phyloP scores from a whole-genome alignment of 75 land plant species.

The Sequoiadendron giganteum region DNA sequence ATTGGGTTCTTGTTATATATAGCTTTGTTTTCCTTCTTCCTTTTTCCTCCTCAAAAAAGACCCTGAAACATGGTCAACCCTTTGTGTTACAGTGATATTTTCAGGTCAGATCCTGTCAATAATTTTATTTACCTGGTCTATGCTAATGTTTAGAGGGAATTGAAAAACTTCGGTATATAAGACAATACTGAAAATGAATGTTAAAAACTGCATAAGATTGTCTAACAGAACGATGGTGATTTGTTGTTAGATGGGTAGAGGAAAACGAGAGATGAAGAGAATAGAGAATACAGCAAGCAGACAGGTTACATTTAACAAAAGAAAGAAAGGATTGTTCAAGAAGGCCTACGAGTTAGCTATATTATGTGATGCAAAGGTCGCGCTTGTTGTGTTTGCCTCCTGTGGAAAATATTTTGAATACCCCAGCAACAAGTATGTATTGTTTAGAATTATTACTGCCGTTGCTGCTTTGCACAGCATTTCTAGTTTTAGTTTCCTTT shows the following conservation, averaged over 20 bases:
- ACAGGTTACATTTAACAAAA: conserved; percentile 10
- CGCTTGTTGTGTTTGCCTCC: conserved; percentile 12
- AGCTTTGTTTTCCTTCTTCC: too few relatives aligned
- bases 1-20: neutral
- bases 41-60: too few relatives aligned
- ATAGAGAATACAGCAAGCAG: conserved; percentile 8
- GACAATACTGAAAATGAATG: neutral
- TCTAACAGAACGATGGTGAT: neutral
- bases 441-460: too few relatives aligned
- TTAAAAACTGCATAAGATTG: too few relatives aligned
- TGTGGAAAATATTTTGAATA: neutral
- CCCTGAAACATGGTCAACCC: neutral
- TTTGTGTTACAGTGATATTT: neutral
- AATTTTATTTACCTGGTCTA: neutral
- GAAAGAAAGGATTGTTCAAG: conserved; percentile 6
- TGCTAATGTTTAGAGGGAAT: too few relatives aligned
- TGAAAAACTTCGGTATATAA: too few relatives aligned
- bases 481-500: too few relatives aligned
- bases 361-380: conserved; percentile 10
- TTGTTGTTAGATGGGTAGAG: conserved; percentile 12
- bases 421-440: neutral
- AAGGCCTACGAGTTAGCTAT: conserved; percentile 13
- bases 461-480: too few relatives aligned
- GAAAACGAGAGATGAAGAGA: conserved; percentile 12
- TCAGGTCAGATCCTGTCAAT: neutral